A percentile compares a stretch with the other conserved stretches of the same genome.
phyloP scores from a whole-genome alignment of 1,284 basidiomycete genomes.

The Cutaneotrichosporon cyanovorans region DNA sequence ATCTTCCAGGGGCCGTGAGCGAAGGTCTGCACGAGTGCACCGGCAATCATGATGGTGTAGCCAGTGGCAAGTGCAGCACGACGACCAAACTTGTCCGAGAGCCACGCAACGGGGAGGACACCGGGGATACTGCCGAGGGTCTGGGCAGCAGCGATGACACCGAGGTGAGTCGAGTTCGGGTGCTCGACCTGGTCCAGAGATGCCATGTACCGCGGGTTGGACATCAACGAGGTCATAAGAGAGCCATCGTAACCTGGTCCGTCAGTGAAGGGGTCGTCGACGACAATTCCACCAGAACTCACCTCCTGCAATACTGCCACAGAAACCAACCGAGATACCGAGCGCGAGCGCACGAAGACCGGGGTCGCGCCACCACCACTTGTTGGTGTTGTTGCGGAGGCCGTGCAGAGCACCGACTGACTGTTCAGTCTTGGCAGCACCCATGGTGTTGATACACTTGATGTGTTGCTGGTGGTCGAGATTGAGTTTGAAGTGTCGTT shows the following conservation, averaged over 20 bases:
- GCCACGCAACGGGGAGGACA: conserved; percentile 2
- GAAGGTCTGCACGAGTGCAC: conserved; percentile 8
- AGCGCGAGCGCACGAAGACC: conserved; percentile 12
- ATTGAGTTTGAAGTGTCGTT: no score
- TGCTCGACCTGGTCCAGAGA: conserved; percentile 6
- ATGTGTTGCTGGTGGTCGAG: no score
- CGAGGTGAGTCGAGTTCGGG: conserved; percentile 10
- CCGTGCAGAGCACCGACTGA: neutral
- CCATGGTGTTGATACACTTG: no score
- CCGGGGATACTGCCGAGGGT: conserved; percentile 6
- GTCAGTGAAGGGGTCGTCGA: neutral
- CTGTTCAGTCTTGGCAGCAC: no score
- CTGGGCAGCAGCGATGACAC: conserved; percentile 9
- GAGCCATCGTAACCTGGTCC: conserved; percentile 14
- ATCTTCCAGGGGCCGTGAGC: conserved; percentile 6
- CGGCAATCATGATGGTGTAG: conserved; percentile 9
- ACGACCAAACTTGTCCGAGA: conserved; percentile 14
- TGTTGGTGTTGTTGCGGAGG: conserved; percentile 13
- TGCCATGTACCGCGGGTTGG: conserved; percentile 3
- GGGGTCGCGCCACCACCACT: conserved; percentile 13
- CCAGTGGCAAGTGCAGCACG: conserved; percentile 5
- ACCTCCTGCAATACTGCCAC: conserved; percentile 6
- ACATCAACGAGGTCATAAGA: conserved; percentile 12
- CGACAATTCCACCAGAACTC: neutral
- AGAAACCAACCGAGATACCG: conserved; percentile 9